Base-by-base conservation (phyloP, 176 grass and related monocot species). In the Bolboschoenus planiculmis region DNA sequence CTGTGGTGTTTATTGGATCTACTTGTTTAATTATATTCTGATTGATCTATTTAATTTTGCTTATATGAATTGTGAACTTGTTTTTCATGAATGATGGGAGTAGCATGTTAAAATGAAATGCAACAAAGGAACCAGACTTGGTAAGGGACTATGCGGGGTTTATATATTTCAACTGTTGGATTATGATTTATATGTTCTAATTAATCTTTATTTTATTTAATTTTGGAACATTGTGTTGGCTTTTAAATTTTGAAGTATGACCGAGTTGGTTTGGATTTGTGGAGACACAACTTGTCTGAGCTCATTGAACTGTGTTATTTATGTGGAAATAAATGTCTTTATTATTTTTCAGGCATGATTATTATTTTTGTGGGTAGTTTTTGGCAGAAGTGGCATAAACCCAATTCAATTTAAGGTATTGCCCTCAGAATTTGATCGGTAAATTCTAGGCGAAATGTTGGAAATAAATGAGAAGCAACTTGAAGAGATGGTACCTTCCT, bases 31-130 rank as follows among this genome's bases (percentile, higher is more conserved):
- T 66, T 82, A 65, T 82, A 58, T 65, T 82, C 50, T 80, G 56
- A 82, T 82, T 82, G 58, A 63, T 82, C 60, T 82, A 66, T 82
- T 66, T 48, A 47, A 20, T 82, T 82, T 82, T 82, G 60, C n/a
- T 80, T 81, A 44, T 65, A 36, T 65, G 21, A 82, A 82, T 47
- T 66, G 37, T 82, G 70, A 74, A 29, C 70, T 47, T 66, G 46
- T 30, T 18, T 53, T 53, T 50, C 68, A 77, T 53, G 24, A 77
- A 51, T 50, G 72, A 75, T 20, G 64, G 6, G 1, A 16, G 21
- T 48, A 51, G 44, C 23, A 20, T 30, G 18, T 50, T 51, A 51
- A 76, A 65, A 16, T 5, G 31, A 76, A 50, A 44, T 50, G 72
- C 44, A 51, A 76, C 72, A 7, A 18, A 29, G 44, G 5, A 76